Evolutionary conservation across 352 stramenopile species (phyloP).

Genomic region (Pythium volutum): DNA sequence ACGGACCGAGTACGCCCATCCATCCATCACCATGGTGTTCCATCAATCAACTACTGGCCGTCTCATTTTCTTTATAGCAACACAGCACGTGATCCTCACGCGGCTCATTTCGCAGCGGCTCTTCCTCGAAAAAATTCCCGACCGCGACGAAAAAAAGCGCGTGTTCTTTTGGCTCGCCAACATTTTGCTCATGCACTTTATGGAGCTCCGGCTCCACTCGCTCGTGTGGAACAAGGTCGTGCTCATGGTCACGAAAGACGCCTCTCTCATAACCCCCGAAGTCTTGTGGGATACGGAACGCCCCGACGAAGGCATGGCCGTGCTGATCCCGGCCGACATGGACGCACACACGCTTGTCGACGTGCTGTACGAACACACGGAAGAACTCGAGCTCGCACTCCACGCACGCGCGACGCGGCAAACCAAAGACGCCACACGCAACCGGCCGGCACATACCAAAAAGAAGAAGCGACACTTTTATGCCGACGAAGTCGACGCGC

Average conservation of each 20-base stretch:
- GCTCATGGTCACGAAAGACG: slow-evolving; percentile 57
- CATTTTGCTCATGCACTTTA: slow-evolving; percentile 77
- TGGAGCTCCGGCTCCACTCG: slow-evolving; percentile 72
- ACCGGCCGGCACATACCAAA: slow-evolving; percentile 13
- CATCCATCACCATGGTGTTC: background rate
- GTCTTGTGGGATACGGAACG: slow-evolving; percentile 47
- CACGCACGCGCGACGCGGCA: slow-evolving; percentile 28
- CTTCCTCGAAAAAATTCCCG: slow-evolving; percentile 55
- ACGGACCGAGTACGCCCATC: slow-evolving; percentile 33
- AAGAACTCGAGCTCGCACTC: slow-evolving; percentile 60
- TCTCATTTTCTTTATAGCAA: slow-evolving; percentile 16
- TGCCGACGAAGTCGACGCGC: slow-evolving; percentile 41
- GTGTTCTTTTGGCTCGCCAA: slow-evolving; percentile 81
- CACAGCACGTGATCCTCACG: slow-evolving; percentile 62
- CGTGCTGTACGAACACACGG: slow-evolving; percentile 56
- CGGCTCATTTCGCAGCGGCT: slow-evolving; percentile 56
- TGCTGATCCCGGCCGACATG: slow-evolving; percentile 66
- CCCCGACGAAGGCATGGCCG: slow-evolving; percentile 62
- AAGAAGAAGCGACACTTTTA: slow-evolving; percentile 51
- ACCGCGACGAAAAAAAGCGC: slow-evolving; percentile 45
- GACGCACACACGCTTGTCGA: slow-evolving; percentile 49
- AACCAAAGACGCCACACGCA: slow-evolving; percentile 19
- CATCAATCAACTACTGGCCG: background rate
- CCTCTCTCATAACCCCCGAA: slow-evolving; percentile 30
- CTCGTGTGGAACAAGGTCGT: slow-evolving; percentile 85